Conservation (phyloP, 305 asterid species). For the Striga hermonthica region DNA sequence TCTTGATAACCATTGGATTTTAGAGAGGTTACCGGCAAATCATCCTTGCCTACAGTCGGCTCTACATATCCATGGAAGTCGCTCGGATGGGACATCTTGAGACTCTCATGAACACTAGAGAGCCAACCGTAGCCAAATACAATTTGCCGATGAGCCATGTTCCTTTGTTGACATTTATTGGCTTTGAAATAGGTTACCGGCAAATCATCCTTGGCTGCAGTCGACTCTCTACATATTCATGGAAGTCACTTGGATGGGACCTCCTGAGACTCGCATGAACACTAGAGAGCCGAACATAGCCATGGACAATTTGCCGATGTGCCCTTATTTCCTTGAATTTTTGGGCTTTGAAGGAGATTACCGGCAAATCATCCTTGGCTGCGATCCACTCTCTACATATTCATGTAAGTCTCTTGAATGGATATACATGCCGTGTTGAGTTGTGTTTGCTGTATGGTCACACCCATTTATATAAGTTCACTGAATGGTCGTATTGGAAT, state of each 20-base stretch:
- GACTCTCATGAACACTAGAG: no score
- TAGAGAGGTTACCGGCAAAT: no score
- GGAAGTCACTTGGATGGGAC: conserved; percentile 34
- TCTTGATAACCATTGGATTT: background rate
- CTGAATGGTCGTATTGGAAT: background rate
- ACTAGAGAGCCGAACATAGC: conserved; percentile 50
- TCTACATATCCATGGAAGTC: no score
- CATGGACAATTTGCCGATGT: conserved; percentile 49
- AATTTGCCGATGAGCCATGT: background rate
- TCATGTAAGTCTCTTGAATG: conserved; percentile 37
- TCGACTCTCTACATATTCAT: conserved; percentile 40
- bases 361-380: conserved; percentile 84
- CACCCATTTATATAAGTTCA: conserved; percentile 10
- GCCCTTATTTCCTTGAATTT: background rate
- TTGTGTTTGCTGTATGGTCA: background rate
- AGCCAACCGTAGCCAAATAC: no score
- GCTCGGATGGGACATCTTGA: no score
- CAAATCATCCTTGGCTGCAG: conserved; percentile 80
- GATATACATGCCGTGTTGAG: conserved; percentile 15
- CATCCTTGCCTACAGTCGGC: no score
- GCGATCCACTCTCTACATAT: conserved; percentile 41
- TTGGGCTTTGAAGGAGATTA: conserved; percentile 1
- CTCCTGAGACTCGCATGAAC: conserved; percentile 38
- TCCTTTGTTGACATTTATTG: background rate
- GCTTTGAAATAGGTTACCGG: conserved; percentile 33